Conservation (phyloP, 2,329 filamentous ascomycete genomes). For the Zymoseptoria tritici region DNA sequence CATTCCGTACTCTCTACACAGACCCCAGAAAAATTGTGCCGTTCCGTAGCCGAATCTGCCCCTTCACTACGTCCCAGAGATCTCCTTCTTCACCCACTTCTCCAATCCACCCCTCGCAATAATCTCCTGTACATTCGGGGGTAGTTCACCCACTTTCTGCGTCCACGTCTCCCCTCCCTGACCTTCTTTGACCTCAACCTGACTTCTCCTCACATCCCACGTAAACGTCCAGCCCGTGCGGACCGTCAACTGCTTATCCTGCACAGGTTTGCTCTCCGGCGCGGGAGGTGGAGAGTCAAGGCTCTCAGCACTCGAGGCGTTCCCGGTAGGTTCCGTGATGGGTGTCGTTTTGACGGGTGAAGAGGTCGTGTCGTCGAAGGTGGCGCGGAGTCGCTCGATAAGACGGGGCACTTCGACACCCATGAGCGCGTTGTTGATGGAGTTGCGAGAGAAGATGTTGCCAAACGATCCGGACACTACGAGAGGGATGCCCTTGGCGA, state of each 20-base stretch:
- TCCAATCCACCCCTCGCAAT: slow-evolving; percentile 71
- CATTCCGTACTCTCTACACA: too few relatives aligned
- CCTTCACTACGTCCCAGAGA: slow-evolving; percentile 30
- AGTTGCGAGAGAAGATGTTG: slow-evolving; percentile 74
- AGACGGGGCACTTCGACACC: slow-evolving; percentile 62
- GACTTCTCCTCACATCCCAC: slow-evolving; percentile 71
- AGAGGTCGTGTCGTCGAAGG: slow-evolving; percentile 36
- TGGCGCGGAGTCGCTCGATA: slow-evolving; percentile 57
- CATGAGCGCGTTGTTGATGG: slow-evolving; percentile 73
- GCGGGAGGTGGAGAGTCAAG: slow-evolving; percentile 44
- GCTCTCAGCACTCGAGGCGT: slow-evolving; percentile 33
- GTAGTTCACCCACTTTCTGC: slow-evolving; percentile 74
- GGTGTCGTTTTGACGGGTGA: slow-evolving; percentile 28
- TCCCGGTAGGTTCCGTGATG: slow-evolving; percentile 46
- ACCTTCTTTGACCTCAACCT: slow-evolving; percentile 64
- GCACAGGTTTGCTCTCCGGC: slow-evolving; percentile 28
- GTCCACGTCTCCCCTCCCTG: slow-evolving; percentile 61
- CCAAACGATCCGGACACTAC: slow-evolving; percentile 75
- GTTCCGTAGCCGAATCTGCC: too few relatives aligned
- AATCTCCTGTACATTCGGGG: slow-evolving; percentile 77
- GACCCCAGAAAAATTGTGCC: too few relatives aligned
- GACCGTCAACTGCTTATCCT: slow-evolving; percentile 54
- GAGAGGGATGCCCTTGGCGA: slow-evolving; percentile 72
- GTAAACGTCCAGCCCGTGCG: slow-evolving; percentile 75
- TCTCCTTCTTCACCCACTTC: slow-evolving; percentile 72